Percentiles rank a stretch among this genome's conserved stretches.
These are phyloP conservation scores for Turnera subulata DNA, from an alignment of 345 rosid species.

Conservation along the genomic window DNA sequence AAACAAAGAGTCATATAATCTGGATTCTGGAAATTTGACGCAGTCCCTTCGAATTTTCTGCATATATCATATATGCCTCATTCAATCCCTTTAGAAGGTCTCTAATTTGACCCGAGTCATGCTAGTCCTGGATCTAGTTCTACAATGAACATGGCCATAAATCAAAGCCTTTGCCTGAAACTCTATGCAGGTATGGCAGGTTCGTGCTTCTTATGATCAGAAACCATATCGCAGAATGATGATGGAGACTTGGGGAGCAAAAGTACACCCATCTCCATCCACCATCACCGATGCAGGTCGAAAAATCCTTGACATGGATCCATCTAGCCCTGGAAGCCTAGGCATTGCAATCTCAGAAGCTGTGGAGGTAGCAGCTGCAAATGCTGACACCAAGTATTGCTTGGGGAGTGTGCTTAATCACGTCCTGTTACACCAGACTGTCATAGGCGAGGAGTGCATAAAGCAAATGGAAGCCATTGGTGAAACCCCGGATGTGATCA, in stretches of 20 bases:
- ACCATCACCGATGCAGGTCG: slow-evolving; percentile 63
- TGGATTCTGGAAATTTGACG: too few relatives aligned
- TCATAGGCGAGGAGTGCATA: slow-evolving; percentile 88
- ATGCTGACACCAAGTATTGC: slow-evolving; percentile 75
- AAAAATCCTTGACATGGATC: slow-evolving; percentile 59
- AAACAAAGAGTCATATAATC: too few relatives aligned
- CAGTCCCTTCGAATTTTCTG: too few relatives aligned
- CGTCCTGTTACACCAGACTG: slow-evolving; percentile 88
- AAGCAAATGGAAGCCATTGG: slow-evolving; percentile 79
- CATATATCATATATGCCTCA: too few relatives aligned
- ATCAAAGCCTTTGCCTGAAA: neutral
- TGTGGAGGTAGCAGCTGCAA: slow-evolving; percentile 74
- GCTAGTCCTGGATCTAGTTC: too few relatives aligned
- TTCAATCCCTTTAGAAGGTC: too few relatives aligned
- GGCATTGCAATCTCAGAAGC: slow-evolving; percentile 99
- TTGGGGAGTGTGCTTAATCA: slow-evolving; percentile 91
- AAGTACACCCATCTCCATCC: slow-evolving; percentile 90
- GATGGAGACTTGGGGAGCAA: slow-evolving; percentile 99
- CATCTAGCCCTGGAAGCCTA: slow-evolving; percentile 78
- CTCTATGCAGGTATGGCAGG: slow-evolving; percentile 80
- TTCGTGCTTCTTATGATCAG: slow-evolving; percentile 85
- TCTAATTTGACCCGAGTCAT: too few relatives aligned
- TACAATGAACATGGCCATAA: too few relatives aligned
- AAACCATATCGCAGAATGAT: slow-evolving; percentile 89
- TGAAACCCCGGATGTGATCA: slow-evolving; percentile 79